Percentiles rank a stretch among this genome's conserved stretches.
Evolutionary conservation across 768 basidiomycete genomes (phyloP).

Genomic region (Boletus patriciae): DNA sequence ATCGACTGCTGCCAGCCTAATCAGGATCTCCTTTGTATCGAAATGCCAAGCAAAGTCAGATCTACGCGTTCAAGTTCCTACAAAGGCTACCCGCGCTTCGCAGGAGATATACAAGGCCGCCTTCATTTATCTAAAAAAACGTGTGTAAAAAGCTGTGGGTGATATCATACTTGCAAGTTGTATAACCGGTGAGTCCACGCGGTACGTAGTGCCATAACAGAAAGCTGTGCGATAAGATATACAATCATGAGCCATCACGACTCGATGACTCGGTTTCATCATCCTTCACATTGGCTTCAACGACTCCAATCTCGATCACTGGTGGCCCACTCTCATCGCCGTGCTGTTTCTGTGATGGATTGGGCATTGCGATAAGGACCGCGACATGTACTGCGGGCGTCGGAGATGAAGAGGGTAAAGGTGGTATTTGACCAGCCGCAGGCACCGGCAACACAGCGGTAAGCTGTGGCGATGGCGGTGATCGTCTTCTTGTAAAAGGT

Average conservation of each 20-base stretch:
- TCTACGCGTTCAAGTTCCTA: neutral
- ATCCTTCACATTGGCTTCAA: conserved; percentile 16
- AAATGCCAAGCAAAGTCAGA: neutral
- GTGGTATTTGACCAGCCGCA: neutral
- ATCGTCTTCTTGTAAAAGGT: conserved; percentile 17
- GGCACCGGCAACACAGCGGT: neutral
- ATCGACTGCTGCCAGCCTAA: neutral
- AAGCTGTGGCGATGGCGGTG: conserved; percentile 16
- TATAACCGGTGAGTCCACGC: conserved; percentile 1
- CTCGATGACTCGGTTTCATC: neutral
- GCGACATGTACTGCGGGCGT: conserved; percentile 37
- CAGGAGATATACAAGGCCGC: neutral
- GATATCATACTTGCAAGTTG: conserved; percentile 3
- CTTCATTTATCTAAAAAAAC: neutral
- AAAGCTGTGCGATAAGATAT: neutral
- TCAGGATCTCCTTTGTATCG: neutral
- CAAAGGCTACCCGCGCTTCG: neutral
- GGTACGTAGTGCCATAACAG: neutral
- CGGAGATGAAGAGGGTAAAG: conserved; percentile 13
- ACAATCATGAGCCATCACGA: conserved; percentile 11
- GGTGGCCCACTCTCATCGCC: conserved; percentile 30
- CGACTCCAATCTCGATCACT: conserved; percentile 35
- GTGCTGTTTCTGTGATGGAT: neutral
- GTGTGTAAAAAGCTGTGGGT: neutral
- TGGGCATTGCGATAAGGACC: conserved; percentile 49